phyloP scores from a whole-genome alignment of 2,329 filamentous ascomycete species.

The Davidsoniella eucalypti region DNA sequence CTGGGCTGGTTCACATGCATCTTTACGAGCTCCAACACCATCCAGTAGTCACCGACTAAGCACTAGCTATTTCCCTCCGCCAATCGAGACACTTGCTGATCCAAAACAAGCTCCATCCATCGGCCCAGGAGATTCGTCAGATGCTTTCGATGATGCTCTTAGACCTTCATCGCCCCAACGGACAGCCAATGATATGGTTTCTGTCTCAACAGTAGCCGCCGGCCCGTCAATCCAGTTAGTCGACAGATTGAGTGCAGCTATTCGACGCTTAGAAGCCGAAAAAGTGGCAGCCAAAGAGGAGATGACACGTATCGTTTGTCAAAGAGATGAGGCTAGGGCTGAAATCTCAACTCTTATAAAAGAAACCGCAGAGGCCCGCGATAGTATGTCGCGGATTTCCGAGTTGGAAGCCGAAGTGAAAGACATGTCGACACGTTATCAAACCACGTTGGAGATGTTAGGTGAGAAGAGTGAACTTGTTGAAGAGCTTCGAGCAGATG shows the following conservation, averaged over 20 bases:
- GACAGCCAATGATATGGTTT: slow-evolving; percentile 69
- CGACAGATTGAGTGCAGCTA: slow-evolving; percentile 86
- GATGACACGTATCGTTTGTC: slow-evolving; percentile 58
- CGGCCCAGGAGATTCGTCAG: neutral
- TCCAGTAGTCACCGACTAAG: slow-evolving; percentile 1
- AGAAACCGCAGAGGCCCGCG: slow-evolving; percentile 57
- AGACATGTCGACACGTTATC: slow-evolving; percentile 60
- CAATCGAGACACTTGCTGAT: slow-evolving; percentile 3
- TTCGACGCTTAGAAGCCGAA: slow-evolving; percentile 79
- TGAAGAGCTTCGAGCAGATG: slow-evolving; percentile 76
- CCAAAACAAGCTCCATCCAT: neutral
- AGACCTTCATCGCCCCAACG: slow-evolving; percentile 46
- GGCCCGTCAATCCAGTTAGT: slow-evolving; percentile 90
- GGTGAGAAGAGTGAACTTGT: slow-evolving; percentile 95
- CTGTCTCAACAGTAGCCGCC: slow-evolving; percentile 74
- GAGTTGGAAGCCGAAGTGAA: slow-evolving; percentile 52
- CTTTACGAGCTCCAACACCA: neutral
- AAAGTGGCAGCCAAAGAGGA: slow-evolving; percentile 83
- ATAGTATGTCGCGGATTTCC: slow-evolving; percentile 40
- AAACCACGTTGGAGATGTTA: slow-evolving; percentile 83
- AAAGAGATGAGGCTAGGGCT: slow-evolving; percentile 78
- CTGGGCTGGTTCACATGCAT: neutral
- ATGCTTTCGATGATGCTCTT: slow-evolving; percentile 30
- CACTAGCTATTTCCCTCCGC: neutral
- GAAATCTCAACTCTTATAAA: slow-evolving; percentile 87